phyloP scores from a whole-genome alignment of 306 rosid species.

The Vigna mungo region DNA sequence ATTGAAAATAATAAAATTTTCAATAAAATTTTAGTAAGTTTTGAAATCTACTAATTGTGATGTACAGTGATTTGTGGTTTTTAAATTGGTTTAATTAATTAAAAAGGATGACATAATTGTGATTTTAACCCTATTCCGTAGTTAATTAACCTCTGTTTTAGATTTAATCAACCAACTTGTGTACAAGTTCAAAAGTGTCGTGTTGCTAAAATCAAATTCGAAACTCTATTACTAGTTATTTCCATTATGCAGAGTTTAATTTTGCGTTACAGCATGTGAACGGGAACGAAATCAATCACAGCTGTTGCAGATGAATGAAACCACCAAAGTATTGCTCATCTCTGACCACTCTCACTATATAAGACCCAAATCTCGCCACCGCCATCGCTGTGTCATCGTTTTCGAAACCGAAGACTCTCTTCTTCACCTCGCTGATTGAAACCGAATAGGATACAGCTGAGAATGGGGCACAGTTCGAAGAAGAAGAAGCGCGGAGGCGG shows the following conservation, averaged over 20 bases:
- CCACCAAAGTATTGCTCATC: not conserved
- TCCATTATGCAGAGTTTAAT: not conserved
- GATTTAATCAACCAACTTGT: not conserved
- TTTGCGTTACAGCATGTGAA: not conserved
- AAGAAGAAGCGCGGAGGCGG: constrained; percentile 85
- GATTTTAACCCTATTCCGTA: too few relatives aligned
- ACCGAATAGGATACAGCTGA: not conserved
- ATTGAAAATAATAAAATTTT: too few relatives aligned
- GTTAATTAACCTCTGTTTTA: not conserved
- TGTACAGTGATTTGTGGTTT: too few relatives aligned
- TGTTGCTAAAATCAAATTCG: not conserved
- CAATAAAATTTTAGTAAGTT: too few relatives aligned
- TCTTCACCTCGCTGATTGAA: not conserved
- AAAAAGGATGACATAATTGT: too few relatives aligned
- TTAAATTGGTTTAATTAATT: too few relatives aligned
- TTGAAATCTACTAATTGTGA: too few relatives aligned
- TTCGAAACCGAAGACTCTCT: not conserved
- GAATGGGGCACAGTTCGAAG: constrained; percentile 82
- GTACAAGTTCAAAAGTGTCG: not conserved
- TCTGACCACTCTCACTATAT: not conserved
- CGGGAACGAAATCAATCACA: not conserved
- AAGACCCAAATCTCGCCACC: not conserved
- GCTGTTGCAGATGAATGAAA: constrained; percentile 10
- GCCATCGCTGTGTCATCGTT: not conserved
- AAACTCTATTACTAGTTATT: not conserved